A percentile compares a stretch with the other conserved stretches of the same genome.
Conservation (phyloP, 2,329 filamentous ascomycete genomes). For the Lecanicillium sp. region DNA sequence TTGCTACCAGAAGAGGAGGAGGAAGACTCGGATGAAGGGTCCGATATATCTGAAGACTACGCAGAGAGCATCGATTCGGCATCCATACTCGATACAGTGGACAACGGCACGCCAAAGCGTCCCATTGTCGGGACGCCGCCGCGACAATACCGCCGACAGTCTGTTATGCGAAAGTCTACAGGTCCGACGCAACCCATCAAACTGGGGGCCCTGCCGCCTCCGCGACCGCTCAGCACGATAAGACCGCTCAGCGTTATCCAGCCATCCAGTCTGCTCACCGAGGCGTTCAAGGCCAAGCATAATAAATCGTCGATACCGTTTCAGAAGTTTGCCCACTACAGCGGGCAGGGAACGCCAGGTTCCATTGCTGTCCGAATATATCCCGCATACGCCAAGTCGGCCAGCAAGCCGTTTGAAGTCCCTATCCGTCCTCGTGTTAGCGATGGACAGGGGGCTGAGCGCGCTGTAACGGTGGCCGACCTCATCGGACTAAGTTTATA, state of each 20-base stretch:
- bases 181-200: conserved; percentile 48
- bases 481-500: conserved; percentile 76
- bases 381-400: conserved; percentile 61
- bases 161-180: conserved; percentile 59
- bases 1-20: conserved; percentile 53
- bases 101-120: conserved; percentile 48
- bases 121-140: conserved; percentile 61
- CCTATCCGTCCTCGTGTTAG: conserved; percentile 64
- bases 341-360: conserved; percentile 71
- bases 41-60: conserved; percentile 59
- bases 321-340: conserved; percentile 69
- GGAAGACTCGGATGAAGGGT: conserved; percentile 55
- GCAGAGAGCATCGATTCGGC: conserved; percentile 63
- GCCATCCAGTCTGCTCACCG: conserved; percentile 65
- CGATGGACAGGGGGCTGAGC: conserved; percentile 54
- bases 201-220: conserved; percentile 63
- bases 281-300: conserved; percentile 65
- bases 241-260: conserved; percentile 61
- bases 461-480: conserved; percentile 67
- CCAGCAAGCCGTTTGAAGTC: conserved; percentile 63
- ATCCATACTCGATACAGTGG: conserved; percentile 62
- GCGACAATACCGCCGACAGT: conserved; percentile 52
- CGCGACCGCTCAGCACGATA: conserved; percentile 59
- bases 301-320: conserved; percentile 65
- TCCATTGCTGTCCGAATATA: conserved; percentile 74